Evolutionary conservation across 2,329 filamentous ascomycete species (phyloP), one percentile per base, ranked within the genome.

Genomic region (Stemphylium lycopersici): DNA sequence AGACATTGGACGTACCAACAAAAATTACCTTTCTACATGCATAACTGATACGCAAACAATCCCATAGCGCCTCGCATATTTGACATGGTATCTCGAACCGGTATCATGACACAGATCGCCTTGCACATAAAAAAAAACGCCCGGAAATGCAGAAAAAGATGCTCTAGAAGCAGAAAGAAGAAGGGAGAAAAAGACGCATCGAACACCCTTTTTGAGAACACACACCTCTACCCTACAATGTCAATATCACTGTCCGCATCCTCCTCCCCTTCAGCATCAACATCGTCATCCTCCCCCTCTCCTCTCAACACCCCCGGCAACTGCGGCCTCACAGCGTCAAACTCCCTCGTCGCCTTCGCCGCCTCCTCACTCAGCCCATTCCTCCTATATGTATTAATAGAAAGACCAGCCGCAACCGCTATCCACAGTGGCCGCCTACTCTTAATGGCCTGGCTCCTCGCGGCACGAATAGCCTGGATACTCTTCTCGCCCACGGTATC

Each of bases 401-500:
- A 70, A 7, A 73, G 45, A 4, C 72, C 72, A n/a, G 53, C 62
- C 4, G 68, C 65, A 2, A 73, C 71, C 13, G 69, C 72, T 20
- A 61, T 61, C 72, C 72, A 74, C 20, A 73, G 33, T 0, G 60
- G 61, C 18, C 56, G 66, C 13, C 61, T 59, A 8, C 61, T 50
- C 13, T 67, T 45, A 6, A 49, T 72, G 6, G 66, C 65, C 15
- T 73, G 62, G 3, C 59, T 59, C 6, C 67, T 48, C 41, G 58
- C 74, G 42, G 62, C 77, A 53, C 53, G 58, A 41, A 63, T 74
- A 40, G 82, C 83, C 54, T 81, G 81, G 39, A 83, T 77, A 2
- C 85, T 77, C 61, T 82, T 79, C 33, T 78, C 76, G 44, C 91
- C 91, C 3, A 96, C 86, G 12, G 93, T 88, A 55, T 89, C 89